A percentile compares a stretch with the other conserved stretches of the same genome.
phyloP scores from a whole-genome alignment of 2,329 filamentous ascomycete genomes.

The Pseudogymnoascus sp. region DNA sequence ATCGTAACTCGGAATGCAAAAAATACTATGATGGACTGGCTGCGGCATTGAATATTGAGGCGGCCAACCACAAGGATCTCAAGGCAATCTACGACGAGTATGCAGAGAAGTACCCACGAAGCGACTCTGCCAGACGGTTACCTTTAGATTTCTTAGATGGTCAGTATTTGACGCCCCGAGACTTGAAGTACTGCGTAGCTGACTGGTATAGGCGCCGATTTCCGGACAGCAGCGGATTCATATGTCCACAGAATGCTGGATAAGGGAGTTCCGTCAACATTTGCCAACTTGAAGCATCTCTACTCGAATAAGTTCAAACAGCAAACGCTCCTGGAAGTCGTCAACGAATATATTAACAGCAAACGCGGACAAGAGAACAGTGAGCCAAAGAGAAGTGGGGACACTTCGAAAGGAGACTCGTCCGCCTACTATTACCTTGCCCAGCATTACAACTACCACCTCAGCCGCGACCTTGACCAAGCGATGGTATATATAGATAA shows the following conservation, averaged over 20 bases:
- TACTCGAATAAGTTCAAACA: slow-evolving; percentile 75
- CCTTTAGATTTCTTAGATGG: slow-evolving; percentile 82
- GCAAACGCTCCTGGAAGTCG: slow-evolving; percentile 64
- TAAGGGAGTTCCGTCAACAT: slow-evolving; percentile 91
- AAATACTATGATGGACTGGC: slow-evolving; percentile 77
- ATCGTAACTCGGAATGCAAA: slow-evolving; percentile 81
- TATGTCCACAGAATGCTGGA: slow-evolving; percentile 81
- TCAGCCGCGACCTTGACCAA: slow-evolving; percentile 75
- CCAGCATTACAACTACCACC: slow-evolving; percentile 91
- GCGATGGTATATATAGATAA: slow-evolving; percentile 77
- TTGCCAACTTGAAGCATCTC: slow-evolving; percentile 91
- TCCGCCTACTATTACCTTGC: slow-evolving; percentile 88
- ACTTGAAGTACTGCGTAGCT: slow-evolving; percentile 15
- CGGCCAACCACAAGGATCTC: slow-evolving; percentile 51
- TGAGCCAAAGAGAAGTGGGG: slow-evolving; percentile 35
- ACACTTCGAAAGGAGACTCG: slow-evolving; percentile 57
- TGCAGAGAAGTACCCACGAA: slow-evolving; percentile 69
- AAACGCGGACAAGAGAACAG: slow-evolving; percentile 37
- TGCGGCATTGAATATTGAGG: slow-evolving; percentile 55
- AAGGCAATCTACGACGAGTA: slow-evolving; percentile 77
- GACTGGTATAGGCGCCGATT: slow-evolving; percentile 56
- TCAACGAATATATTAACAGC: slow-evolving; percentile 66
- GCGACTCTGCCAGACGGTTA: slow-evolving; percentile 76
- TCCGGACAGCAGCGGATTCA: slow-evolving; percentile 64
- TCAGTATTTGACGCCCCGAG: slow-evolving; percentile 28